phyloP scores from a whole-genome alignment of 306 rosid genomes.

The Dalbergia oliveri region DNA sequence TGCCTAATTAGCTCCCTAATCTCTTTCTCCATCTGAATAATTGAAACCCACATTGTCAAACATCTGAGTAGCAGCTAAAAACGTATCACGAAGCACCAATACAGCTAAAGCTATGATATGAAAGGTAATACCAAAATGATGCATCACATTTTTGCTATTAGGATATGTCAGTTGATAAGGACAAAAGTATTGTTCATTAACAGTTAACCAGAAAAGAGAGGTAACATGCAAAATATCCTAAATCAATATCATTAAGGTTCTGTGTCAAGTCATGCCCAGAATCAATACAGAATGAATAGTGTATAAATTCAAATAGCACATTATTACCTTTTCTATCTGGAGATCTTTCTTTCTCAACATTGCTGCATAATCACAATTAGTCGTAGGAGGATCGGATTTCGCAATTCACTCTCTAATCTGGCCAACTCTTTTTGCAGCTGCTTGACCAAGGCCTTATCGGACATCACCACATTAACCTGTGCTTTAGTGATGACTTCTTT shows the following conservation, averaged over 20 bases:
- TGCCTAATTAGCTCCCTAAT: slow-evolving; percentile 86
- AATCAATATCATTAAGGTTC: not conserved
- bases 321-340: slow-evolving; percentile 86
- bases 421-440: slow-evolving; percentile 89
- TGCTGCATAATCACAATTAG: slow-evolving; percentile 72
- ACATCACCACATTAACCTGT: slow-evolving; percentile 95
- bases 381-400: slow-evolving; percentile 71
- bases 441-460: slow-evolving; percentile 93
- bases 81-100: slow-evolving; percentile 1
- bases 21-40: slow-evolving; percentile 90
- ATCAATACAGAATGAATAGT: slow-evolving; percentile 35
- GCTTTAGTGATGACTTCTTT: slow-evolving; percentile 95
- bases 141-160: not conserved
- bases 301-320: slow-evolving; percentile 36
- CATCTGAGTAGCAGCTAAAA: slow-evolving; percentile 27
- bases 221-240: not conserved
- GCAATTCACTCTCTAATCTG: slow-evolving; percentile 90
- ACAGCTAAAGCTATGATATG: not conserved
- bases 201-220: slow-evolving; percentile 19
- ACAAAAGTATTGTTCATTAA: not conserved
- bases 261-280: not conserved
- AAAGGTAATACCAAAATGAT: not conserved
- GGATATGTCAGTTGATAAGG: not conserved
- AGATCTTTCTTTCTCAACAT: slow-evolving; percentile 94
- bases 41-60: slow-evolving; percentile 32